Base-by-base conservation (phyloP, 345 rosid species). In the Brassica incana region DNA sequence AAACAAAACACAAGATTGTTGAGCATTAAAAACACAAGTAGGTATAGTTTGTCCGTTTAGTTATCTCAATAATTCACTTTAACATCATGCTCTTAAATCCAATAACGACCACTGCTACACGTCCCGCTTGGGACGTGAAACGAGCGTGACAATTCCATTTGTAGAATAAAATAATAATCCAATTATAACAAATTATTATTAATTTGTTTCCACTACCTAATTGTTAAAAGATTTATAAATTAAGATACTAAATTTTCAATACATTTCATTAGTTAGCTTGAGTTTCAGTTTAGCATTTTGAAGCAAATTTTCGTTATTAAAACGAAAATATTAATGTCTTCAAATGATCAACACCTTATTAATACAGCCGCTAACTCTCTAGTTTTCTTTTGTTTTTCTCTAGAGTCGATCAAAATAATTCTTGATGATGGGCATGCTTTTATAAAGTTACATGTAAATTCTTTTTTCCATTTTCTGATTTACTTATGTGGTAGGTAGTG, bases 1-100 rank as follows among this genome's bases (percentile, higher is more conserved):
- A 20, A 20, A 72, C 81, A 72, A 65, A 78, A 15, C 62, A 78
- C 63, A 72, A 78, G 25, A 78, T 72, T 58, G 77, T 66, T 72
- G 38, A 72, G 1, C 68, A 72, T 72, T 56, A 66, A 40, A 40
- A 65, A 65, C 77, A 78, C 61, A 65, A 65, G 67, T 78, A 36
- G 72, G 73, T 78, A 18, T 40, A n/a, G 2, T 65, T 38, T 72
- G 72, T 65, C 59, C 60, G 59, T 56, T 62, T 64, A 35, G 3
- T 52, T 14, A 70, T 50, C 33, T 71, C 10, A 71, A 52, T 77
- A 64, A 77, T 71, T 64, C 81, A 50, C 56, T 50, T 50, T n/a
- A 50, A 50, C 18, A 50, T 50, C 18, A 50, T 50, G 56, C 56
- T 50, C 60, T 54, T 16, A 54, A 16, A 69, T 77, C 33, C 63